phyloP scores from a whole-genome alignment of 495 filamentous ascomycete species.

The Oidiodendron maius region DNA sequence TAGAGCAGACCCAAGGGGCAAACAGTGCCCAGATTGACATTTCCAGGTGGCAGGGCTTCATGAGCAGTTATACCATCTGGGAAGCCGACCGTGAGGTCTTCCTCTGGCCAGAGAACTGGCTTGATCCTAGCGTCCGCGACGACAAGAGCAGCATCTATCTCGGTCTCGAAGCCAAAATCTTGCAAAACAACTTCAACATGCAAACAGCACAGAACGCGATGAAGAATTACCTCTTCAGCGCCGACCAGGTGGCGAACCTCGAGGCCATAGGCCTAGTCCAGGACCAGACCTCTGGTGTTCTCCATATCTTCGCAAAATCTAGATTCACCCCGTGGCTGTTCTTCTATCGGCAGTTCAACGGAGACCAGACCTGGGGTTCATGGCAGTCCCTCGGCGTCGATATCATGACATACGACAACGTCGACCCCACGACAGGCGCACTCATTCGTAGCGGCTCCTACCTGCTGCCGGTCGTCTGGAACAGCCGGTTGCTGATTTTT shows the following conservation, averaged over 20 bases:
- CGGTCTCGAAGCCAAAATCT: constrained; percentile 24
- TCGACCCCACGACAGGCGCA: constrained; percentile 10
- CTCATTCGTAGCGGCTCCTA: constrained; percentile 15
- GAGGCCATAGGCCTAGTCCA: constrained; percentile 3
- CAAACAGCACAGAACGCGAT: constrained; percentile 11
- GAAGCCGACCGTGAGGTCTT: constrained; percentile 33
- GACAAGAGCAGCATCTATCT: constrained; percentile 29
- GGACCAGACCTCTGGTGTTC: too few relatives aligned
- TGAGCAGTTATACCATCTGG: constrained; percentile 24
- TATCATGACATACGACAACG: neutral
- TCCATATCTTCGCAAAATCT: neutral
- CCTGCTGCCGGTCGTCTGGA: constrained; percentile 3
- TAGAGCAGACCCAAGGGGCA: constrained; percentile 23
- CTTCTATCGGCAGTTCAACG: neutral
- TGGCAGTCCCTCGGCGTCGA: neutral
- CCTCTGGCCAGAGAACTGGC: constrained; percentile 36
- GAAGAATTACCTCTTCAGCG: constrained; percentile 17
- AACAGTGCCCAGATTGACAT: constrained; percentile 1
- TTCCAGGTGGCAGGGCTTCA: constrained; percentile 21
- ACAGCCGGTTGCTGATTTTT: constrained; percentile 8
- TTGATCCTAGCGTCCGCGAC: constrained; percentile 31
- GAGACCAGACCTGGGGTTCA: neutral
- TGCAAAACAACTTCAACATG: constrained; percentile 19
- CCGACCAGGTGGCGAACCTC: constrained; percentile 21
- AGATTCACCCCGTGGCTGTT: neutral